Evolutionary conservation across 176 grass and related monocot species (phyloP).

Genomic region (Secale cereale): DNA sequence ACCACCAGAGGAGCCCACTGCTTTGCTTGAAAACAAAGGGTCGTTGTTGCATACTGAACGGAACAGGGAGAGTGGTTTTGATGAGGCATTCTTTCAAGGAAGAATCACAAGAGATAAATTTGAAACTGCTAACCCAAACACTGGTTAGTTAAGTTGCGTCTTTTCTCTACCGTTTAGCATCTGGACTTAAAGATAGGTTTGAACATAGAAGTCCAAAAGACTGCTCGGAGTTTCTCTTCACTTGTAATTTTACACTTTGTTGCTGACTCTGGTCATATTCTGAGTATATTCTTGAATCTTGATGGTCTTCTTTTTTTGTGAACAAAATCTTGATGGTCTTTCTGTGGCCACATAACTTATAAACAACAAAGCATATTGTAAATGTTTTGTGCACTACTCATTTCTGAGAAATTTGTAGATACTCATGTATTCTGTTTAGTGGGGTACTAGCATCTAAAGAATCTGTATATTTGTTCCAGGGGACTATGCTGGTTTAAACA

Average conservation of each 20-base stretch:
- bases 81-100: slow-evolving; percentile 25
- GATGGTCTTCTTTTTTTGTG: too few species aligned
- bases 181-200: neutral
- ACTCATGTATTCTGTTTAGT: neutral
- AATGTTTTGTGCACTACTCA: neutral
- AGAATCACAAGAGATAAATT: slow-evolving; percentile 1
- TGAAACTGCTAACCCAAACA: slow-evolving; percentile 25
- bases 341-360: neutral
- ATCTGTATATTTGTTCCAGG: slow-evolving; percentile 43
- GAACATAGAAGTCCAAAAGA: neutral
- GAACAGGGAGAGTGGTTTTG: slow-evolving; percentile 17
- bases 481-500: slow-evolving; percentile 14
- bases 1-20: slow-evolving; percentile 2
- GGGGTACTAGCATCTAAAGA: neutral
- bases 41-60: neutral
- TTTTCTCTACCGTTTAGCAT: neutral
- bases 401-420: slow-evolving; percentile 8
- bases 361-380: neutral
- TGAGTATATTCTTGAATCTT: neutral
- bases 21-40: slow-evolving; percentile 21
- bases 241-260: neutral
- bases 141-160: slow-evolving; percentile 34
- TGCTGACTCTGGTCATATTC: neutral
- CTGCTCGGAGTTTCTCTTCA: neutral
- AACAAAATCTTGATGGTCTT: slow-evolving; percentile 8